Conservation (phyloP, 805 yeast genomes). For the Debaryomyces castellii region DNA sequence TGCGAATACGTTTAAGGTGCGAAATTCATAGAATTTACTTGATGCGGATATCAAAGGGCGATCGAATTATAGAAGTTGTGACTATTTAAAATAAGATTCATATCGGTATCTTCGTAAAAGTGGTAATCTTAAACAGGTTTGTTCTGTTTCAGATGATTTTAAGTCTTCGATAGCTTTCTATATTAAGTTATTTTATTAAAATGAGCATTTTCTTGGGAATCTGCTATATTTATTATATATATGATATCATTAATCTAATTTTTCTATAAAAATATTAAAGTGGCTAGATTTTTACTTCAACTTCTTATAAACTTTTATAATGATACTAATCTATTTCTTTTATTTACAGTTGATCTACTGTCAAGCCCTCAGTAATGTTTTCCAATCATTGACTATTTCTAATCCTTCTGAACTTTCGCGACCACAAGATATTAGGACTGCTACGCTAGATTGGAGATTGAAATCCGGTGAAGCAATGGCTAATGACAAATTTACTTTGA, state of each 20-base stretch:
- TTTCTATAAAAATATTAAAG: background rate
- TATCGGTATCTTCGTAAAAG: too few relatives aligned
- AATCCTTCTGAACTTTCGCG: slow-evolving; percentile 7
- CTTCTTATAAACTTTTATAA: too few relatives aligned
- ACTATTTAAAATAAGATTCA: too few relatives aligned
- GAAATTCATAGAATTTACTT: background rate
- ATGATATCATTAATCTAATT: background rate
- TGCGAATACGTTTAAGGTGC: background rate
- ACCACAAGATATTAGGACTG: slow-evolving; percentile 19
- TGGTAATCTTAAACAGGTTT: too few relatives aligned
- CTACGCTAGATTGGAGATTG: slow-evolving; percentile 12
- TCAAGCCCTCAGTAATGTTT: slow-evolving; percentile 6
- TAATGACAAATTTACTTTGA: slow-evolving; percentile 10
- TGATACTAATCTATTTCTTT: slow-evolving; percentile 1
- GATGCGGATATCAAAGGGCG: background rate
- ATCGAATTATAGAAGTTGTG: background rate
- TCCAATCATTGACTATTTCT: slow-evolving; percentile 8
- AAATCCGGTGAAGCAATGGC: slow-evolving; percentile 1
- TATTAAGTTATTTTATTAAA: too few relatives aligned
- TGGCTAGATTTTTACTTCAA: too few relatives aligned
- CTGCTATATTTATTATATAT: too few relatives aligned
- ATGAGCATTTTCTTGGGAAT: too few relatives aligned
- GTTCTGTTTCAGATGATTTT: too few relatives aligned
- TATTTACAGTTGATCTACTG: slow-evolving; percentile 4
- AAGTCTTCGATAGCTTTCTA: too few relatives aligned